A percentile compares a stretch with the other conserved stretches of the same genome.
phyloP scores from a whole-genome alignment of 2,329 filamentous ascomycete genomes.

The Helotiales sp. region DNA sequence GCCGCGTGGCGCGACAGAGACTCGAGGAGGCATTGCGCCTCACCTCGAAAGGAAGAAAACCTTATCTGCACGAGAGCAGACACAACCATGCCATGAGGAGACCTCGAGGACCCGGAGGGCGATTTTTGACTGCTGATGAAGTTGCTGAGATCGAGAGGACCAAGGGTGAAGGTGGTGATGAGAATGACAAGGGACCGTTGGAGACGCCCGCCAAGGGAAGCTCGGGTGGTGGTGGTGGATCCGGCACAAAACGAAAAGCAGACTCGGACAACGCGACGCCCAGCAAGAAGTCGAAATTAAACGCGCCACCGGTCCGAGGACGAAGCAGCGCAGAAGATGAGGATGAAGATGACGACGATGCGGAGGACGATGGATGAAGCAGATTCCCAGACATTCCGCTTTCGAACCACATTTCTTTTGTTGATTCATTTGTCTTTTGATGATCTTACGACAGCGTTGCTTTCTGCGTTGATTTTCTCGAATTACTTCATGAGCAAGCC shows the following conservation, averaged over 20 bases:
- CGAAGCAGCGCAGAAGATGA: constrained; percentile 35
- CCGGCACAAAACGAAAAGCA: constrained; percentile 62
- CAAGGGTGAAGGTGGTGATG: constrained; percentile 40
- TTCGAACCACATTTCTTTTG: constrained; percentile 18
- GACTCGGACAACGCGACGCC: constrained; percentile 48
- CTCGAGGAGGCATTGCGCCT: constrained; percentile 89
- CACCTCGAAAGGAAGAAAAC: constrained; percentile 93
- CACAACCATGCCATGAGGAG: constrained; percentile 98
- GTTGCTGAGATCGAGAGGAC: constrained; percentile 84
- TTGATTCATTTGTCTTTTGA: constrained; percentile 29
- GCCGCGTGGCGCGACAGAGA: constrained; percentile 87
- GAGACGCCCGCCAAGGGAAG: constrained; percentile 32
- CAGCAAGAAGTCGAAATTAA: constrained; percentile 53
- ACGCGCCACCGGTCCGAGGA: constrained; percentile 28
- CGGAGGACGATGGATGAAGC: constrained; percentile 29
- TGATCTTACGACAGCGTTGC: constrained; percentile 32
- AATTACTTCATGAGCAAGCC: constrained; percentile 23
- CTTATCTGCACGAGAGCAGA: constrained; percentile 94
- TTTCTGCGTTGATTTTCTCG: constrained; percentile 17
- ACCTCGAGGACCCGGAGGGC: constrained; percentile 87
- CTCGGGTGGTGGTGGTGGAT: constrained; percentile 31
- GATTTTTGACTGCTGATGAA: constrained; percentile 95
- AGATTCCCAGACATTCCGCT: neutral
- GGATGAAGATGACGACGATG: constrained; percentile 37
- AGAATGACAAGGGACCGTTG: constrained; percentile 39